Evolutionary conservation across 805 yeast species (phyloP).

Genomic region (Henningerozyma blattae): DNA sequence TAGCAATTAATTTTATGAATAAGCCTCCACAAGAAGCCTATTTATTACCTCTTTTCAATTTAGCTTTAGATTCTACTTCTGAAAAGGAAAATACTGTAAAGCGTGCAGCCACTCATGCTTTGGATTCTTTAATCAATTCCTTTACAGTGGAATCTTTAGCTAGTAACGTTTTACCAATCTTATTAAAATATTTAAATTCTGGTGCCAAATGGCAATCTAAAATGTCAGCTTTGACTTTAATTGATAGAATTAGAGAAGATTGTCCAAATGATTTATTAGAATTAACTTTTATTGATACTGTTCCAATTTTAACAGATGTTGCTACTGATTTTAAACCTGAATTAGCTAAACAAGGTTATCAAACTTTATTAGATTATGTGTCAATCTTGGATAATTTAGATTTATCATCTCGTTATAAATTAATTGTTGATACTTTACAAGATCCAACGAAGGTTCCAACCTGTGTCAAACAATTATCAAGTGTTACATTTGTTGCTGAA

Average conservation of each 20-base stretch:
- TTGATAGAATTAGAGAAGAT: conserved; percentile 67
- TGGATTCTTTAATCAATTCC: conserved; percentile 55
- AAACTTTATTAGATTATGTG: conserved; percentile 58
- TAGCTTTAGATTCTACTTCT: conserved; percentile 59
- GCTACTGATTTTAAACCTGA: conserved; percentile 96
- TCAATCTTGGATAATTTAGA: conserved; percentile 86
- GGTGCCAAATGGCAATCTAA: conserved; percentile 89
- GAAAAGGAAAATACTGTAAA: conserved; percentile 83
- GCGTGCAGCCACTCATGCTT: conserved; percentile 74
- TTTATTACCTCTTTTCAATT: conserved; percentile 47
- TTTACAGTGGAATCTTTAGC: conserved; percentile 73
- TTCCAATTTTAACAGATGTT: conserved; percentile 79
- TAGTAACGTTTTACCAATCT: conserved; percentile 49
- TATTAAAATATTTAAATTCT: conserved; percentile 60
- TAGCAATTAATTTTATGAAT: conserved; percentile 54
- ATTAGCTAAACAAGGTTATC: conserved; percentile 73
- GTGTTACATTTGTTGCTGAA: conserved; percentile 96
- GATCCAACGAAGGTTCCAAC: conserved; percentile 81
- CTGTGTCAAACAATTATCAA: conserved; percentile 78
- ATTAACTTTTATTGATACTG: conserved; percentile 59
- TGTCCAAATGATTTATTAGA: conserved; percentile 81
- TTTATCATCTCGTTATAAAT: conserved; percentile 71
- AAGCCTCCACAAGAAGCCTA: conserved; percentile 66
- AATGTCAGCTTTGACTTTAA: conserved; percentile 58
- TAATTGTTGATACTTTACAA: conserved; percentile 79